phyloP scores from a whole-genome alignment of 1,284 basidiomycete species.

The Boletus hoseneyae region DNA sequence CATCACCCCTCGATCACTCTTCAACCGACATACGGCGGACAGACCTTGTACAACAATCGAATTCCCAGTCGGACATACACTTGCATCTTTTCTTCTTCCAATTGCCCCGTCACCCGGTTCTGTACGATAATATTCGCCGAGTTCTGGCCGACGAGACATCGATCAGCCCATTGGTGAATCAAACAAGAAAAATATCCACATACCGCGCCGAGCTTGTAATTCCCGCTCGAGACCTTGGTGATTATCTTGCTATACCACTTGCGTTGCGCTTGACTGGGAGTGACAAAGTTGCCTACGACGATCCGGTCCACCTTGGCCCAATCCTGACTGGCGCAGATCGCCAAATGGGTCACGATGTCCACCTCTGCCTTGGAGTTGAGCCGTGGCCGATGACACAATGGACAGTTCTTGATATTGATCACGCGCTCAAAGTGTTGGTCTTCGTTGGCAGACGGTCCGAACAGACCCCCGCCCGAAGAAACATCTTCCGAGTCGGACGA shows the following conservation, averaged over 20 bases:
- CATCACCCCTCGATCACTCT: neutral
- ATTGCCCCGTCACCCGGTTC: conserved; percentile 84
- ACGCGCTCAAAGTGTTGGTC: conserved; percentile 76
- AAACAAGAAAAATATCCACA: conserved; percentile 22
- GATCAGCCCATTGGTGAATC: neutral
- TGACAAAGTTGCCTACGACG: conserved; percentile 94
- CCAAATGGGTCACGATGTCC: conserved; percentile 92
- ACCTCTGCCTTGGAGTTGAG: conserved; percentile 85
- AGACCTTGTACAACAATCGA: conserved; percentile 83
- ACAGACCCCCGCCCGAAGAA: conserved; percentile 10
- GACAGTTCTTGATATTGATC: conserved; percentile 93
- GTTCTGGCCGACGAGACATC: conserved; percentile 49
- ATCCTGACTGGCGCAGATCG: conserved; percentile 90
- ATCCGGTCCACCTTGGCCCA: conserved; percentile 88
- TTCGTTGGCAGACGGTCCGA: conserved; percentile 9
- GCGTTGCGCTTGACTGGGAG: conserved; percentile 91
- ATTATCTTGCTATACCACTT: conserved; percentile 96
- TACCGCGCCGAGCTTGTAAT: conserved; percentile 88
- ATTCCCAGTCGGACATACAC: conserved; percentile 94
- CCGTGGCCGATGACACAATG: conserved; percentile 87
- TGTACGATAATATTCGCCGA: conserved; percentile 97
- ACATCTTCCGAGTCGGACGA: conserved; percentile 48
- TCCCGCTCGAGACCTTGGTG: conserved; percentile 78
- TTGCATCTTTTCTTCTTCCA: conserved; percentile 98
- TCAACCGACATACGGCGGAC: conserved; percentile 9